A percentile compares a stretch with the other conserved stretches of the same genome.
These are phyloP conservation scores for Geotrichum klebahnii DNA, from an alignment of 1,139 yeast genomes.

Conservation along the genomic window DNA sequence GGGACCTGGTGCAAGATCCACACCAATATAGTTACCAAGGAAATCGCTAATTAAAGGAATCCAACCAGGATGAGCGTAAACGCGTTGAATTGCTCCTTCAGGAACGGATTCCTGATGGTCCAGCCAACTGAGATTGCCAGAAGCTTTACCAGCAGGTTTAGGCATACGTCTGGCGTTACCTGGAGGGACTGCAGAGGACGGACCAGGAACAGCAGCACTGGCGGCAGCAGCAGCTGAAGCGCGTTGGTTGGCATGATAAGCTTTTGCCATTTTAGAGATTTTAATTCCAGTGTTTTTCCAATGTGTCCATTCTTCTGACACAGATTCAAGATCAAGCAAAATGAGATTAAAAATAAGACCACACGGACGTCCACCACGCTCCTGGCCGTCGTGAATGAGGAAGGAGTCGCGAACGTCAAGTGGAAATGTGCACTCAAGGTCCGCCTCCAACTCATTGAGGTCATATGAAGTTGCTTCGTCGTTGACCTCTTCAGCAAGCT, in stretches of 20 bases:
- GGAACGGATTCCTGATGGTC: conserved; percentile 66
- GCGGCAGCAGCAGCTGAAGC: conserved; percentile 22
- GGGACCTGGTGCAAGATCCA: conserved; percentile 82
- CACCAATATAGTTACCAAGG: conserved; percentile 84
- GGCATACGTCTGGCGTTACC: conserved; percentile 5
- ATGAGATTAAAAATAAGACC: conserved; percentile 72
- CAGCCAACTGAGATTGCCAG: conserved; percentile 31
- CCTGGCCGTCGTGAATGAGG: conserved; percentile 78
- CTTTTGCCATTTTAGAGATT: conserved; percentile 28
- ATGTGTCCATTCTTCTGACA: conserved; percentile 63
- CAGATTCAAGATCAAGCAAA: conserved; percentile 64
- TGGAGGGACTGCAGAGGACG: conserved; percentile 22
- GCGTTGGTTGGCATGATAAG: conserved; percentile 23
- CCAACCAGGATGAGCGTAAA: conserved; percentile 86
- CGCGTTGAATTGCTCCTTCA: conserved; percentile 61
- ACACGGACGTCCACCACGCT: conserved; percentile 67
- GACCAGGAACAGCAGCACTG: conserved; percentile 18
- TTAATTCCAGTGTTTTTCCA: conserved; percentile 65
- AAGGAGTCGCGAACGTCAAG: conserved; percentile 71
- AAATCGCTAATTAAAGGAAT: conserved; percentile 83
- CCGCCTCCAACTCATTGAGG: conserved; percentile 70
- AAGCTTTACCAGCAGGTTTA: conserved; percentile 13
- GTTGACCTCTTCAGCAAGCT: conserved; percentile 65
- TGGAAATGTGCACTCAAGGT: conserved; percentile 63
- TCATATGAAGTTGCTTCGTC: conserved; percentile 72